Evolutionary conservation across 805 yeast species (phyloP), one percentile per base, ranked within the genome.

Genomic region (Schwanniomyces occidentalis): DNA sequence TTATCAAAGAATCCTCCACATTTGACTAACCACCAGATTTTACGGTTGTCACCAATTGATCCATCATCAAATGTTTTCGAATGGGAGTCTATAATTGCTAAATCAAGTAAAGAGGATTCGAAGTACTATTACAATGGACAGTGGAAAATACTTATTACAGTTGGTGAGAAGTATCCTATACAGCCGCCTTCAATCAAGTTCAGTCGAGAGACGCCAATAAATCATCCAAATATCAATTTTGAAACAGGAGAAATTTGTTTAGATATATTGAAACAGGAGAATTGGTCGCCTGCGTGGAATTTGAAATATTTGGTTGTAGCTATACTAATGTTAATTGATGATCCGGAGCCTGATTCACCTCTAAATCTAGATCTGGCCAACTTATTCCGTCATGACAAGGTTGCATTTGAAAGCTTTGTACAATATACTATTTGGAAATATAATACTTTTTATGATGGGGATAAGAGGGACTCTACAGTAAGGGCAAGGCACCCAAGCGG

Each of bases 211-310:
- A 61, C 73, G 2, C 69, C 69, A 8, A 63, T 68, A 31, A 46
- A 52, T 34, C 74, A 68, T 40, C 74, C 74, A 8, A 68, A 68
- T 37, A 61, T 68, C 32, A 58, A 62, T 36, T 25, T 56, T 8
- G 49, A 48, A 35, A 67, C 80, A 1, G 91, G 91, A 1, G 86
- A 80, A 42, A 80, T 84, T 6, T 84, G 91, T 55, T 58, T 84
- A 4, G 86, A 82, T 51, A 77, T 83, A 7, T 58, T 84, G 32
- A 75, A 78, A 36, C 52, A 44, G 27, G 71, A 63, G 12, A 66
- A 66, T 40, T 84, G 90, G 90, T 73, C 85, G 0, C 90, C 91
- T 0, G 86, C 85, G 1, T 83, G 88, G 85, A 75, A 79, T 35
- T 50, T 84, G 28, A 57, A 71, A 30, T 65, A 77, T 37, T 63